Evolutionary conservation across 495 filamentous ascomycete genomes (phyloP), one percentile per base, ranked within the genome.

Genomic region (Xylaria curta): DNA sequence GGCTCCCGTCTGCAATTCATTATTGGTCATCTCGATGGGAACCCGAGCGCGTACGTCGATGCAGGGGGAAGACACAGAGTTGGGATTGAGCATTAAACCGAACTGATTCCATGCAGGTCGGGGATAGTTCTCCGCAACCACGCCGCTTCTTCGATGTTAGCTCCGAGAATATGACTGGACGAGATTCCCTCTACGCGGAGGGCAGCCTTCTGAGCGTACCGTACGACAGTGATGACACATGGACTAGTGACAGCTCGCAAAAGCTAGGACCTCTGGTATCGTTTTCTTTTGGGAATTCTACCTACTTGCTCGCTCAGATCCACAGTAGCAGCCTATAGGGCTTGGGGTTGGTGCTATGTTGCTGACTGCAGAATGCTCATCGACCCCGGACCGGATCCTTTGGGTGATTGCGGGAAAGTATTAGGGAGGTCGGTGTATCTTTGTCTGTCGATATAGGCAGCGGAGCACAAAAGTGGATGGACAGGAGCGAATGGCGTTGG

Each of bases 51-150:
- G 49, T 66, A 66, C 51, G 17, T 53, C 63, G 33, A 66, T 46
- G 63, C 63, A 66, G 63, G 65, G 65, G 65, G 36, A 66, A 67
- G 26, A 56, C 49, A 67, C 36, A 56, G 31, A 67, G 33, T 54
- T 67, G 46, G 49, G 49, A 67, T 51, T 26, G 49, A 47, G 47
- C 47, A 56, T 67, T 40, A 38, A 17, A 66, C 17, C 54, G 9
- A 21, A 67, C 64, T 19, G 36, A 15, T 44, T 51, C n/a, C 36
- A 56, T 67, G 65, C 33, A 21, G 26, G 49, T 56, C 31, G 65
- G 49, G 44, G 65, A 21, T 8, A n/a, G 40, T 54, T 67, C 65
- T 51, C 65, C 49, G 46, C 46, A 66, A 26, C 63, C 36, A 53
- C 63, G 63, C 63, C 63, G 65, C 65, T n/a, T 26, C 21, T 54